Conservation (phyloP, 768 basidiomycete species). For the Tremella mesenterica region DNA sequence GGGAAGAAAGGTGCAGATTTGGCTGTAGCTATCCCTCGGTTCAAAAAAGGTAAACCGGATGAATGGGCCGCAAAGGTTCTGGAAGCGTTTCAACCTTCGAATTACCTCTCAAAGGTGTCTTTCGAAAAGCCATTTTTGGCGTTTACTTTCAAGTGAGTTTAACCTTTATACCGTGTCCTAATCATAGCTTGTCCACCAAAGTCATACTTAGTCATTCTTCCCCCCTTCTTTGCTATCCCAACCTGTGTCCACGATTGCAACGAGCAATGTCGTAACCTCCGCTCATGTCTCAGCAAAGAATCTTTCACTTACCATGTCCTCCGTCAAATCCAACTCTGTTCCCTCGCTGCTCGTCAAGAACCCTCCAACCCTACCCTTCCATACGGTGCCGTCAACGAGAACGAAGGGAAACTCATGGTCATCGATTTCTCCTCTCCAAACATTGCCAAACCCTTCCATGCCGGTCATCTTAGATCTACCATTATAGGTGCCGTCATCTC, state of each 20-base stretch:
- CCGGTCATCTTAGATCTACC: conserved; percentile 92
- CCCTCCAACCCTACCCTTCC: conserved; percentile 47
- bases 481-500: conserved; percentile 93
- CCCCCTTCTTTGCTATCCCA: not conserved
- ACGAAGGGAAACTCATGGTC: conserved; percentile 57
- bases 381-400: conserved; percentile 72
- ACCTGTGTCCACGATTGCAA: too few relatives aligned
- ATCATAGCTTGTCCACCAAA: too few relatives aligned
- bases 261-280: too few relatives aligned
- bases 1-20: conserved; percentile 90
- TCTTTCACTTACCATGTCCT: conserved; percentile 49
- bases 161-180: too few relatives aligned
- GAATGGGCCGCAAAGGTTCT: conserved; percentile 66
- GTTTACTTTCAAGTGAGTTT: conserved; percentile 52
- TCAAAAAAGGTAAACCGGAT: conserved; percentile 64
- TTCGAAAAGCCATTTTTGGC: conserved; percentile 57
- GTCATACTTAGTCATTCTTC: too few relatives aligned
- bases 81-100: conserved; percentile 75
- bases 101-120: conserved; percentile 52
- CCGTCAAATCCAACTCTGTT: conserved; percentile 37
- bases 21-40: conserved; percentile 82
- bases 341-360: conserved; percentile 40
- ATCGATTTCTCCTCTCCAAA: conserved; percentile 90
- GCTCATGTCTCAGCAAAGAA: conserved; percentile 55
- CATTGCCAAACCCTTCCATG: conserved; percentile 96